Base-by-base conservation (phyloP, 2,329 filamentous ascomycete genomes). In the Colletotrichum gigasporum region DNA sequence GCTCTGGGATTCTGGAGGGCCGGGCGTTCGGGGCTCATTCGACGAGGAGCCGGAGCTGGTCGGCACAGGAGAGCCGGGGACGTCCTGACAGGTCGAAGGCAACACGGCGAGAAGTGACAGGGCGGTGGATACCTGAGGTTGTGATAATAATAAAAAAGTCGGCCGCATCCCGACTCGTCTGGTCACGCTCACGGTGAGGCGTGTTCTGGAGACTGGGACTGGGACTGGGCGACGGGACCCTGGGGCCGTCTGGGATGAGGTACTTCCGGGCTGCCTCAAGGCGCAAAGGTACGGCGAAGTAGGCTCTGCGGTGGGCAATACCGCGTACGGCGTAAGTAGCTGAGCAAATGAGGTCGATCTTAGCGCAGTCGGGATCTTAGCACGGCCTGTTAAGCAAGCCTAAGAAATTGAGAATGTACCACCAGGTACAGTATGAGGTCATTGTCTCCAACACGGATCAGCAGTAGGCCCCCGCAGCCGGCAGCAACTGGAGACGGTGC, bases 391-490 rank as follows among this genome's bases (percentile, higher is more conserved):
- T n/a, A n/a, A n/a, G n/a, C n/a, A n/a, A n/a, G n/a, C n/a, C n/a
- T n/a, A n/a, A n/a, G n/a, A n/a, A n/a, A n/a, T 5, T 5, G n/a
- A 4, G n/a, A 16, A 51, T 11, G 39, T 34, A 30, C 10, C 8
- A 3, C 9, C 12, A 34, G 10, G 34, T n/a, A 54, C 55, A 64
- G 55, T 54, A 54, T 64, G 61, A 64, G 56, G 61, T 64, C 61
- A 64, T 61, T 35, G 28, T 53, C 50, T 24, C 4, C 41, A 14
- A 35, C 56, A 64, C 61, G 61, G 48, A 64, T n/a, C 48, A 14
- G 3, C 5, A 3, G 41, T 61, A 48, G 61, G 42, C 34, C 10
- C 26, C 24, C 20, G 48, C 30, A 39, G 30, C 22, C 60, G 44
- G 44, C 45, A 63, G 37, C 59, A 50, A 32, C 39, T 59, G 59